Evolutionary conservation across 306 rosid genomes (phyloP), one percentile per base, ranked within the genome.

Genomic region (Glycyrrhiza uralensis): DNA sequence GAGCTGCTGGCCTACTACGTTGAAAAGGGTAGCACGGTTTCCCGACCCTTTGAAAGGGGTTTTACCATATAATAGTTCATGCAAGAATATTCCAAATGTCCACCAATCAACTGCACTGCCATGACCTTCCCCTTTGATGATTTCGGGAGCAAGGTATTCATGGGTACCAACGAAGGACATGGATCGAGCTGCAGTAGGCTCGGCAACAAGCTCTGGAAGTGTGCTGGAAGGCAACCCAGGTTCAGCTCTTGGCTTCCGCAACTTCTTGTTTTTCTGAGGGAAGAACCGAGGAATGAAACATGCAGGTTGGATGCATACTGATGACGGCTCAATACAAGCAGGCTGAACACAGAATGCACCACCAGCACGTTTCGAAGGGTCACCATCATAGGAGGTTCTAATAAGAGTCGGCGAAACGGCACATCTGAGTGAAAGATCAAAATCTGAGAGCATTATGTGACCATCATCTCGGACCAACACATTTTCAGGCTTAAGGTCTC

Each of bases 41-140:
- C 99, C 97, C 19, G 87, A 83, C 8, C 99, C 99, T 77, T 91
- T 94, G 83, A 94, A 94, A 24, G 99, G 99, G 22, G 99, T 94
- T 78, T 91, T 94, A n/a, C 99, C 97, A 24, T 91, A 94, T 28
- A 94, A 81, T 13, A 94, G 83, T 54, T 94, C 99, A 3, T 94
- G 97, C 88, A 94, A 77, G 87, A 94, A 94, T 66, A 94, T 89
- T 54, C 99, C 99, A 76, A 94, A 94, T 19, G 99, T 94, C 99
- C 99, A 94, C 99, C 99, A 94, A 77, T 94, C 99, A 60, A 94
- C 99, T 33, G 99, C 99, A 69, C 99, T 94, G 60, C 99, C 99
- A 72, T 94, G 99, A 66, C 99, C 99, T 80, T 94, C 97, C 57
- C 97, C 97, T 73, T 89, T 91, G 79, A 94, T 94, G 13, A 94